Percentiles rank a stretch among this genome's conserved stretches.
Conservation (phyloP, 2,329 filamentous ascomycete species). For the Aphanocladium album region DNA sequence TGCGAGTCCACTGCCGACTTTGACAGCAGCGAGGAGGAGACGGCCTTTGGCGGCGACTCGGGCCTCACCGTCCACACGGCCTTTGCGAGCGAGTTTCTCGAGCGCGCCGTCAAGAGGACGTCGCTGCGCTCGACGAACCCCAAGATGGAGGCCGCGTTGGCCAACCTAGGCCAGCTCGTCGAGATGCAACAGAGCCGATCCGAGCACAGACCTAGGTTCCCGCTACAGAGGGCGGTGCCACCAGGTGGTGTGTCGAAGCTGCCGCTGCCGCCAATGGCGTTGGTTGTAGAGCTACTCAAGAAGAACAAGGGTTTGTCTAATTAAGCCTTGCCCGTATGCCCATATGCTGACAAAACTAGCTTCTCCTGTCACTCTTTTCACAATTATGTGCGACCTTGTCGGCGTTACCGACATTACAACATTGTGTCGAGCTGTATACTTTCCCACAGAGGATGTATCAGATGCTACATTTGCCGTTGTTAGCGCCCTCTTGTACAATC, state of each 20-base stretch:
- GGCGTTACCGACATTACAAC: slow-evolving; percentile 45
- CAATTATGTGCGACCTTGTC: slow-evolving; percentile 45
- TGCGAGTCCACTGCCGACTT: slow-evolving; percentile 28
- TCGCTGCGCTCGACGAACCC: slow-evolving; percentile 41
- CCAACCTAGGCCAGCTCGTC: slow-evolving; percentile 48
- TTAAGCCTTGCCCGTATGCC: neutral
- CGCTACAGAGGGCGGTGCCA: slow-evolving; percentile 40
- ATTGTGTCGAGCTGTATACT: slow-evolving; percentile 46
- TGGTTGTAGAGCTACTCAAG: slow-evolving; percentile 45
- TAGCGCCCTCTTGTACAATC: slow-evolving; percentile 44
- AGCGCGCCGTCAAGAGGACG: slow-evolving; percentile 46
- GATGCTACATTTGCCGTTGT: slow-evolving; percentile 47
- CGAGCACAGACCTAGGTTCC: slow-evolving; percentile 40
- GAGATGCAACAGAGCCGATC: slow-evolving; percentile 42
- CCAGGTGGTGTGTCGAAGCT: slow-evolving; percentile 44
- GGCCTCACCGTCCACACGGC: slow-evolving; percentile 45
- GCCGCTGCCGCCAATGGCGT: slow-evolving; percentile 48
- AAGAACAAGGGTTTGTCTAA: slow-evolving; percentile 38
- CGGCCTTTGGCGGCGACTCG: slow-evolving; percentile 42
- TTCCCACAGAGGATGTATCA: slow-evolving; percentile 45
- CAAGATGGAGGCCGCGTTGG: slow-evolving; percentile 48
- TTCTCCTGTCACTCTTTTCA: slow-evolving; percentile 43
- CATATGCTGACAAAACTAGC: slow-evolving; percentile 25
- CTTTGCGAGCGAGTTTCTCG: slow-evolving; percentile 51
- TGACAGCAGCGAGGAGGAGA: slow-evolving; percentile 35